Evolutionary conservation across 441 rosid species (phyloP), one percentile per base, ranked within the genome.

Genomic region (Breynia disticha): DNA sequence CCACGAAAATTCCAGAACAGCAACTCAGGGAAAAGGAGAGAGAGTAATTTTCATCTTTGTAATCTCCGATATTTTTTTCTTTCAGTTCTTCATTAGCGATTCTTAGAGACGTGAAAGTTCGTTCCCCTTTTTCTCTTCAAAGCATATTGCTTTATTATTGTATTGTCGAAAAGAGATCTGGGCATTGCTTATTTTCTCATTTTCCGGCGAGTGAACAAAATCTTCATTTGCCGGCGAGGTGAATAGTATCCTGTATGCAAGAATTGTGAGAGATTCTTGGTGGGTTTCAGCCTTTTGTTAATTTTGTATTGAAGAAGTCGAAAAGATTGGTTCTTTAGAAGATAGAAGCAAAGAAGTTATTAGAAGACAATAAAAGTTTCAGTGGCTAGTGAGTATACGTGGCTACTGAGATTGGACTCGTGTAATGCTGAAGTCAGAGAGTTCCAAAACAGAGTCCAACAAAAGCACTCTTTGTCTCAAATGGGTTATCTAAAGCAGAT

Each of bases 1-100:
- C 68, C 71, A 41, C 58, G 72, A 72, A 71, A 78, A 69, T 69
- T 81, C 81, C 83, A 67, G 77, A 76, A 55, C 73, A 32, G 22
- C 66, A 58, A 45, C 21, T 44, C 41, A 60, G 69, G 54, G 51
- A 35, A 71, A 70, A 59, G 67, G 56, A 71, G 65, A 55, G 39
- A 18, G 43, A 63, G 17, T 39, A 64, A 64, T n/a, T n/a, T 60
- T 61, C 58, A 46, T 39, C 55, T 50, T 67, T 52, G 61, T 49
- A 61, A 63, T 67, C 56, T 64, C 62, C 60, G 51, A 65, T 71
- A 65, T 46, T 42, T 47, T 21, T 65, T 52, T 55, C 57, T 21
- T 47, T 14, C 17, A 4, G 3, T 46, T 46, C 7, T 46, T 41
- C 15, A 28, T 28, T 1, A 5, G 8, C 5, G 35, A 4, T 41